phyloP scores from a whole-genome alignment of 1,139 yeast species.

The Ogataea hybrid region DNA sequence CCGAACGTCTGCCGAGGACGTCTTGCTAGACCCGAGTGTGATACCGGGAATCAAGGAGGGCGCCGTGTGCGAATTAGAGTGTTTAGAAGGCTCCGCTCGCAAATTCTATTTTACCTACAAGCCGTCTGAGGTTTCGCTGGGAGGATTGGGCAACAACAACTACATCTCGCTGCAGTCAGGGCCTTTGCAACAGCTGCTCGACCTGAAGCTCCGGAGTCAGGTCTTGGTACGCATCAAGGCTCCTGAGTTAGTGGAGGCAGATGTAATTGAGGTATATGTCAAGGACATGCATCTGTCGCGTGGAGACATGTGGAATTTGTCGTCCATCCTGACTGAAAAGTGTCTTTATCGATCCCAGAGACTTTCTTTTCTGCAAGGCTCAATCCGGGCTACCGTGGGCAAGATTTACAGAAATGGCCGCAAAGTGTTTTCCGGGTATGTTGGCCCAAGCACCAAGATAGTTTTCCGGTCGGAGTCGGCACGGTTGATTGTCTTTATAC shows the following conservation, averaged over 20 bases:
- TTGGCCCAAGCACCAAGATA: slow-evolving; percentile 73
- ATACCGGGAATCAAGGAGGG: slow-evolving; percentile 66
- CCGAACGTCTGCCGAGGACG: slow-evolving; percentile 55
- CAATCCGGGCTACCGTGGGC: slow-evolving; percentile 62
- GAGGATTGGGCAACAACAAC: slow-evolving; percentile 9
- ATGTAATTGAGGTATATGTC: slow-evolving; percentile 75
- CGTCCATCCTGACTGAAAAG: slow-evolving; percentile 56
- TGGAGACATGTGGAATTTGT: slow-evolving; percentile 91
- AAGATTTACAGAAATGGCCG: slow-evolving; percentile 71
- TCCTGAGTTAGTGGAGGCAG: slow-evolving; percentile 60
- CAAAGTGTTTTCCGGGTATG: slow-evolving; percentile 58
- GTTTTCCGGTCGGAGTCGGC: slow-evolving; percentile 92
- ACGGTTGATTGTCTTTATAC: slow-evolving; percentile 75
- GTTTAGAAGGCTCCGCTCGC: slow-evolving; percentile 35
- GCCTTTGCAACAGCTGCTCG: slow-evolving; percentile 59
- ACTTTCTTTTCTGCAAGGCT: slow-evolving; percentile 55
- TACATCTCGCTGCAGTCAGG: slow-evolving; percentile 55
- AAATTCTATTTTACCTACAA: slow-evolving; percentile 46
- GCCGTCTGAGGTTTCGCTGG: slow-evolving; percentile 23
- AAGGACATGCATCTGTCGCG: slow-evolving; percentile 81
- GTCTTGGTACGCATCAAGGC: slow-evolving; percentile 55
- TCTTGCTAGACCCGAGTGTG: slow-evolving; percentile 56
- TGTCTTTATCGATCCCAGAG: slow-evolving; percentile 72
- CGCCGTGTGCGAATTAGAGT: slow-evolving; percentile 67
- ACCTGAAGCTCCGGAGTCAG: slow-evolving; percentile 63